Conservation (phyloP, 169 alveolate species). For the Eimeria falciformis region DNA sequence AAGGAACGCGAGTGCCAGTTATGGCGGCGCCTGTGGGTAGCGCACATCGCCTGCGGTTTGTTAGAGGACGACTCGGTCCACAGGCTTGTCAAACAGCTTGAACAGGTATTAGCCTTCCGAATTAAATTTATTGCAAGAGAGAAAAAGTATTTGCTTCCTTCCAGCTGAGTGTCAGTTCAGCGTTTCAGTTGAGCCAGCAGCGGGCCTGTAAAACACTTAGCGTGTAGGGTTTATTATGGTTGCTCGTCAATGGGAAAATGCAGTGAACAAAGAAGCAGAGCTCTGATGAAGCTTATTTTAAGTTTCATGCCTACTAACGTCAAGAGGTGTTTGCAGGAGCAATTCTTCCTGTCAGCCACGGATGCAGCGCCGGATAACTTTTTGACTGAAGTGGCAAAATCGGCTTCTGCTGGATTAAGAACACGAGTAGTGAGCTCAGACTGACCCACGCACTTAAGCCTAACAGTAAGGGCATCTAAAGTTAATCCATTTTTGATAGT, state of each 20-base stretch:
- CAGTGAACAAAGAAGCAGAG: too few relatives aligned
- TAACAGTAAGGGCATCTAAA: too few relatives aligned
- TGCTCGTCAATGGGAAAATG: not conserved
- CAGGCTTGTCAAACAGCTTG: slow-evolving; percentile 5
- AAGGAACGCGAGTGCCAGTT: slow-evolving; percentile 45
- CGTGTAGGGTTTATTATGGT: not conserved
- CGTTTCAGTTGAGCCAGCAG: not conserved
- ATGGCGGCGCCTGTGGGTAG: slow-evolving; percentile 62
- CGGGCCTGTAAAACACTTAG: not conserved
- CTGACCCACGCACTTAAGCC: too few relatives aligned
- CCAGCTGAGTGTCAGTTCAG: too few relatives aligned
- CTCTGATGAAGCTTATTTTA: not conserved
- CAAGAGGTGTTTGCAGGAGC: slow-evolving; percentile 13
- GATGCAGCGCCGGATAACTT: slow-evolving; percentile 8
- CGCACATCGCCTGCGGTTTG: slow-evolving; percentile 33
- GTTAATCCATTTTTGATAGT: too few relatives aligned
- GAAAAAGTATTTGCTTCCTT: too few relatives aligned
- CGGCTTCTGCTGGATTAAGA: slow-evolving; percentile 20
- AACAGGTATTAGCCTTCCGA: slow-evolving; percentile 40
- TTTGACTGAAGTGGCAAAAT: slow-evolving; percentile 28
- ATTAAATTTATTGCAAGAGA: too few relatives aligned
- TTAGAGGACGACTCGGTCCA: not conserved
- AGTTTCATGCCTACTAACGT: not conserved
- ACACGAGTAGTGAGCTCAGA: slow-evolving; percentile 24
- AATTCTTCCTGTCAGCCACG: slow-evolving; percentile 8